These are phyloP conservation scores for Davidsoniella neocaledoniae DNA, from an alignment of 2,329 filamentous ascomycete species.

Conservation along the genomic window DNA sequence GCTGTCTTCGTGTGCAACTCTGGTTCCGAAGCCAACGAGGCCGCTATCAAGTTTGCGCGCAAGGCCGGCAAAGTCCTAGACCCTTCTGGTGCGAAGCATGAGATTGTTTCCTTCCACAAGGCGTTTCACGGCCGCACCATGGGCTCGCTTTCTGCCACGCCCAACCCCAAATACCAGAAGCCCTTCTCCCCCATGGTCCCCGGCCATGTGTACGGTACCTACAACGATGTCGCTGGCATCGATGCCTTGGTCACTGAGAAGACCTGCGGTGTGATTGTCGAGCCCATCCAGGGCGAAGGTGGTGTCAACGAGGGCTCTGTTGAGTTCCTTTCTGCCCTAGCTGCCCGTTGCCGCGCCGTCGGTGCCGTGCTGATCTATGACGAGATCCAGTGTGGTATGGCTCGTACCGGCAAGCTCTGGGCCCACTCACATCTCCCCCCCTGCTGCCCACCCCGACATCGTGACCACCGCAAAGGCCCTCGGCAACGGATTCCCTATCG, in stretches of 20 bases:
- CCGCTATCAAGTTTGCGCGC: constrained; percentile 88
- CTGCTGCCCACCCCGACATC: constrained; percentile 79
- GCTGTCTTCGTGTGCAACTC: constrained; percentile 92
- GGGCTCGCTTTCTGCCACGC: constrained; percentile 87
- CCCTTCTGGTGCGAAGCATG: constrained; percentile 55
- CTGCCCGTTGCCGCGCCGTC: constrained; percentile 67
- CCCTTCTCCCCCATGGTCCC: constrained; percentile 93
- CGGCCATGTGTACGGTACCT: constrained; percentile 72
- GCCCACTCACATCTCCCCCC: constrained; percentile 60
- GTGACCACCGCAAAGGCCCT: constrained; percentile 90
- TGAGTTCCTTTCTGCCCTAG: constrained; percentile 73
- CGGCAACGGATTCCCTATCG: constrained; percentile 91
- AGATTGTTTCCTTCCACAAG: constrained; percentile 78
- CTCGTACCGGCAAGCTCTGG: constrained; percentile 79
- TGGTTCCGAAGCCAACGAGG: constrained; percentile 92
- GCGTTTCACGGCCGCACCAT: constrained; percentile 96
- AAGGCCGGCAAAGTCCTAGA: constrained; percentile 71
- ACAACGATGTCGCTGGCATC: constrained; percentile 64
- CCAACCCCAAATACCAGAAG: constrained; percentile 93
- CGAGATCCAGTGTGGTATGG: constrained; percentile 90
- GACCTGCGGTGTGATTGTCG: constrained; percentile 87
- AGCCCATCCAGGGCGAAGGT: constrained; percentile 95
- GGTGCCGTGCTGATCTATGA: constrained; percentile 85
- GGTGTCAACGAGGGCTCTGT: constrained; percentile 71
- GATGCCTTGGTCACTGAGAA: constrained; percentile 59